A percentile compares a stretch with the other conserved stretches of the same genome.
These are phyloP conservation scores for Microbotryum violaceum DNA, from an alignment of 1,284 basidiomycete species.

Conservation along the genomic window DNA sequence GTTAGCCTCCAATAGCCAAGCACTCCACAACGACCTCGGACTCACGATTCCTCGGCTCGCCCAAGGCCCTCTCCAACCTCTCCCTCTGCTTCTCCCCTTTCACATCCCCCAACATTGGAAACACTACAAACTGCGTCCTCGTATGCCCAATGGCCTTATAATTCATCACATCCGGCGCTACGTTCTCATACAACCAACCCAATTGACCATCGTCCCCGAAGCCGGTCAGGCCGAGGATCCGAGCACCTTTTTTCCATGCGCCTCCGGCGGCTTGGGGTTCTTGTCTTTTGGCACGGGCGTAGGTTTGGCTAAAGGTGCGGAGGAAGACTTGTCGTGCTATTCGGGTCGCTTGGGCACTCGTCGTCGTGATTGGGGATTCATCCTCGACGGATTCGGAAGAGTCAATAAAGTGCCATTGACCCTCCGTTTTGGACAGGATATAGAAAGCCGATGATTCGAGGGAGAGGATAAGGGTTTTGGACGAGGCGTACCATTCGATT, in stretches of 20 bases:
- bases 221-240: neutral
- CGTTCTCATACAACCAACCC: conserved; percentile 14
- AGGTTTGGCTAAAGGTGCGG: neutral
- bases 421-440: neutral
- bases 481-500: neutral
- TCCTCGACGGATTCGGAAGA: neutral
- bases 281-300: neutral
- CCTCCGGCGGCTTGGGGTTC: neutral
- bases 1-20: neutral
- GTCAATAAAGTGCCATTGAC: neutral
- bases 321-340: neutral
- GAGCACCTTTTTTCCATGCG: conserved; percentile 3
- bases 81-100: neutral
- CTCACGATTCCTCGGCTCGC: neutral
- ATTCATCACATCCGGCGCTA: neutral
- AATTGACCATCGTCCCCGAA: neutral
- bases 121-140: conserved; percentile 3
- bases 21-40: neutral
- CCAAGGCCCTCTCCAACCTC: neutral
- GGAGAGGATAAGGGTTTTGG: conserved; percentile 5
- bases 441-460: conserved; percentile 9
- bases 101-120: neutral
- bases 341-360: neutral
- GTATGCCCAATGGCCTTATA: neutral
- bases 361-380: too few species aligned